Base-by-base conservation (phyloP, 352 stramenopile species). In the Phytophthora ohioensis region DNA sequence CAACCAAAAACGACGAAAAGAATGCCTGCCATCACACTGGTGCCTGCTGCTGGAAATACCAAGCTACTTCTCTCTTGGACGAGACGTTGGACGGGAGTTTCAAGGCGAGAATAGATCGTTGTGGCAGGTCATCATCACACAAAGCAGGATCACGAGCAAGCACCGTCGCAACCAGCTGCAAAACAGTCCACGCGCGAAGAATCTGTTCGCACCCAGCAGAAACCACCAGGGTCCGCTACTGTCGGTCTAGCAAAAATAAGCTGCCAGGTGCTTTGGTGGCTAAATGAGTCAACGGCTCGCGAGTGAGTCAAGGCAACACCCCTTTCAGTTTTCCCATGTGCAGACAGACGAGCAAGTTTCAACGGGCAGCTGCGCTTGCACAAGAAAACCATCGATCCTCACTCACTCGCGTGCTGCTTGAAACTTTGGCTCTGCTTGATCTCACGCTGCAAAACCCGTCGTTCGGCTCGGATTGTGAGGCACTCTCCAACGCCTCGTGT, bases 231-330 rank as follows among this genome's bases (percentile, higher is more conserved):
- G 27, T 55, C 31, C 47, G 39, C 2, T 11, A 15, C 7, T 10
- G 39, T 45, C 39, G 12, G 9, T 45, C 39, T 45, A 17, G 39
- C 41, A 5, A 46, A 5, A 27, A 10, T 7, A 21, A 46, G 2
- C 9, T 15, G 5, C 39, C 15, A 46, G 1, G 41, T 46, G 13
- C 41, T 5, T 27, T n/a, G 21, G 46, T 15, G 17, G 10, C 6
- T 11, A 27, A 54, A 38, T 52, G 54, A 61, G 54, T 52, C 54
- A 61, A 61, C 41, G 38, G 31, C 11, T 52, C 17, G 21, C 30
- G 30, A 41, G n/a, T 63, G 56, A 45, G 31, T 54, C 55, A 63
- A 45, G 55, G 30, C 7, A 38, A 48, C 21, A 27, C 21, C 21
- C 21, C 21, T 27, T 27, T 27, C 21, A 27, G 21, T 27, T 27